Base-by-base conservation (phyloP, 129 eudicot genomes). In the Pulicaria dysenterica region DNA sequence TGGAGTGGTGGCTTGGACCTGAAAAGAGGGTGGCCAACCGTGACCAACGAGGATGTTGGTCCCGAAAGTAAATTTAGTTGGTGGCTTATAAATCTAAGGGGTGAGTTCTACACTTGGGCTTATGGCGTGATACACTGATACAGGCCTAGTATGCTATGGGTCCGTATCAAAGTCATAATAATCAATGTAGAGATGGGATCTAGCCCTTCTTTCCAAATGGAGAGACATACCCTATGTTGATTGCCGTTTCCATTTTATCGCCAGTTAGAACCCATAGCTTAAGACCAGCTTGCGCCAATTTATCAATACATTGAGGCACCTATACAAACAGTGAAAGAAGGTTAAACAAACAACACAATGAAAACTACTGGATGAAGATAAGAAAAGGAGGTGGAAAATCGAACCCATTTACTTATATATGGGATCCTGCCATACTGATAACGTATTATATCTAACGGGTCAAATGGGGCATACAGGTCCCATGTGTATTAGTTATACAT, bases 161-260 rank as follows among this genome's bases (percentile, higher is more conserved):
- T 24, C 2, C 31, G 31, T 24, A 24, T 10, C 54, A 6, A n/a
- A 63, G 13, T 24, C 65, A 56, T 63, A 47, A 8, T n/a, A 51
- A 38, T 15, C 38, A 24, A 44, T 7, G 48, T 72, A 58, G 4
- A 70, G 44, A 41, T 54, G 38, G 56, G 15, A 48, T 17, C 58
- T 41, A 64, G 53, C 73, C 56, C 51, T 48, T 67, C 31, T 60
- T 37, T 67, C 51, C 43, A 57, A 24, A 58, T 37, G 62, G 61
- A 5, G 40, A 70, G 49, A 68, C 64, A 80, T 67, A 95, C 99
- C 99, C 99, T 67, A 95, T 95, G 83, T 95, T 95, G 46, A 95
- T 95, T 53, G 99, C 99, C 48, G 99, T 95, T 90, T 95, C 99
- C 99, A 95, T 95, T 83, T 95, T 95, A 80, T 95, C 99, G 45